phyloP scores from a whole-genome alignment of 148 eudicot species.

The Rhododendron mucronatum region DNA sequence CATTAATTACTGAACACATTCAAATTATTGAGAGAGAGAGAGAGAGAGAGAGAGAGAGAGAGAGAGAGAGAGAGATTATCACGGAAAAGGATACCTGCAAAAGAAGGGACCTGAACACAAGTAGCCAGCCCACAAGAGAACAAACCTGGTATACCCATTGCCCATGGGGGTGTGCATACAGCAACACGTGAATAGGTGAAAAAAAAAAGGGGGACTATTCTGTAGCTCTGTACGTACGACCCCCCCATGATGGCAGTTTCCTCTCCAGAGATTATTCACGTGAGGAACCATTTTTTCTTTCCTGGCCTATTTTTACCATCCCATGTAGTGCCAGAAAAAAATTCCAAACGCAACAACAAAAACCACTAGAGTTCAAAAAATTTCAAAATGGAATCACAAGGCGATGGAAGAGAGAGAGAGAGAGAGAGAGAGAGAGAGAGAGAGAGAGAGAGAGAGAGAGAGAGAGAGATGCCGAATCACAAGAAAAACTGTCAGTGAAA shows the following conservation, averaged over 20 bases:
- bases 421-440: not conserved
- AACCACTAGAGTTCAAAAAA: not conserved
- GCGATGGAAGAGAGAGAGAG: not conserved
- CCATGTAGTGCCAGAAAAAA: not conserved
- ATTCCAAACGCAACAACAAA: conserved; percentile 14
- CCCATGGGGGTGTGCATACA: not conserved
- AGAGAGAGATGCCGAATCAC: not conserved
- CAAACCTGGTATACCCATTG: conserved; percentile 21
- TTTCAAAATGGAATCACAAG: not conserved
- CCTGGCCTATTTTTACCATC: not conserved
- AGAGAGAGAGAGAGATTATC: conserved; percentile 12
- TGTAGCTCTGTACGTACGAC: conserved; percentile 1
- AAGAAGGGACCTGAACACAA: conserved; percentile 19
- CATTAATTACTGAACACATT: not conserved
- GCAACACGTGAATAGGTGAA: conserved; percentile 30
- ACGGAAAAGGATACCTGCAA: conserved; percentile 28
- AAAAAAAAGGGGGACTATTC: not conserved
- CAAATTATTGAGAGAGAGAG: conserved; percentile 25
- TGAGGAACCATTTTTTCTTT: conserved; percentile 13
- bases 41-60: conserved; percentile 14
- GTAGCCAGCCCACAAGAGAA: conserved; percentile 33
- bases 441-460: conserved; percentile 2
- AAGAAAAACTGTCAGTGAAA: not conserved
- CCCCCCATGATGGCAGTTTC: conserved; percentile 11
- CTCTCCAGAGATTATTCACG: conserved; percentile 25